Evolutionary conservation across 2,329 filamentous ascomycete species (phyloP).

Genomic region (Phaeoacremonium minimum): DNA sequence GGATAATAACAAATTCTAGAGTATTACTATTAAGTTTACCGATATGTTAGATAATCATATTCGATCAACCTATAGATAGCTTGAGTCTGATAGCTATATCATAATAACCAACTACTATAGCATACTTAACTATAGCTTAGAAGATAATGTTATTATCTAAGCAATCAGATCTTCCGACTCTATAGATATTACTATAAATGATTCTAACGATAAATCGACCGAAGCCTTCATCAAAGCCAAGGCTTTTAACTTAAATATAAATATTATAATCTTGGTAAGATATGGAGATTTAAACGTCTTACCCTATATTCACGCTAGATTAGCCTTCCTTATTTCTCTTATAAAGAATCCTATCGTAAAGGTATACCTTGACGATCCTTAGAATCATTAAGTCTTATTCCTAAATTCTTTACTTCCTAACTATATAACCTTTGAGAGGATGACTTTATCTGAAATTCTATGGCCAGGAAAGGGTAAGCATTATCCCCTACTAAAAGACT

Average conservation of each 20-base stretch:
- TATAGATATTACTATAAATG: background rate
- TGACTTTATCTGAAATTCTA: slow-evolving; percentile 43
- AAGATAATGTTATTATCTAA: background rate
- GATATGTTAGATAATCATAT: background rate
- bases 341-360: slow-evolving; percentile 34
- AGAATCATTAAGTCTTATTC: slow-evolving; percentile 41
- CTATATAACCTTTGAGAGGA: slow-evolving; percentile 20
- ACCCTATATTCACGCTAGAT: background rate
- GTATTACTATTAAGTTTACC: background rate
- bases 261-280: background rate
- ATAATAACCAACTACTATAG: background rate
- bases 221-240: background rate
- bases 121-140: background rate
- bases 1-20: background rate
- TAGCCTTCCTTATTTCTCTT: slow-evolving; percentile 36
- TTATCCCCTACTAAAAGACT: slow-evolving; percentile 65
- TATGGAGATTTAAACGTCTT: background rate
- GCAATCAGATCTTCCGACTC: background rate
- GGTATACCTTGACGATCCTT: slow-evolving; percentile 36
- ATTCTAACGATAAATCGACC: too few relatives aligned
- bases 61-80: background rate
- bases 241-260: background rate
- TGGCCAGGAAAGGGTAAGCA: slow-evolving; percentile 34
- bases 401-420: slow-evolving; percentile 29
- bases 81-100: background rate